Evolutionary conservation across 73 alveolate genomes (phyloP).

Genomic region (Effrenium voratum): DNA sequence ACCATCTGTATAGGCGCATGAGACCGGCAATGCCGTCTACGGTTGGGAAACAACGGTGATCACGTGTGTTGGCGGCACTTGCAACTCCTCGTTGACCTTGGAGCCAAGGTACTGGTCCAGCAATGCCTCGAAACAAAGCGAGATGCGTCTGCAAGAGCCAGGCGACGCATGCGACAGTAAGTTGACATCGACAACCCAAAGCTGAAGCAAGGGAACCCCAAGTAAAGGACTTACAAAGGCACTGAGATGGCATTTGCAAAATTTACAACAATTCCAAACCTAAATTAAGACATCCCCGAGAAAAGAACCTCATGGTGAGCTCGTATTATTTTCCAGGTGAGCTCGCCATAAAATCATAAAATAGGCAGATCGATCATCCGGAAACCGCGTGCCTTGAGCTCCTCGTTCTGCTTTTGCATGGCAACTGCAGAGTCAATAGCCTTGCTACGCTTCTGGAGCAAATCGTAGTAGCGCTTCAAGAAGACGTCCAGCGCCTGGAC

Average conservation of each 20-base stretch:
- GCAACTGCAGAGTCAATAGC: slow-evolving; percentile 89
- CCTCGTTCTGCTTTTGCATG: slow-evolving; percentile 94
- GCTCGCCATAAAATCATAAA: neutral
- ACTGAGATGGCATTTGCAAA: neutral
- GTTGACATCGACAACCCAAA: too few relatives aligned
- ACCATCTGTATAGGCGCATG: too few relatives aligned
- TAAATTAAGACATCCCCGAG: neutral
- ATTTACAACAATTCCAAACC: neutral
- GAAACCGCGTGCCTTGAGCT: slow-evolving; percentile 41
- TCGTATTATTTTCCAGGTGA: too few relatives aligned
- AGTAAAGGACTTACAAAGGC: neutral
- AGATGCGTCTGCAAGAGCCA: too few relatives aligned
- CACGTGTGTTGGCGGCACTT: slow-evolving; percentile 93
- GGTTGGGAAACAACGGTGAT: slow-evolving; percentile 85
- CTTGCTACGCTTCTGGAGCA: slow-evolving; percentile 84
- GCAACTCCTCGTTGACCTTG: slow-evolving; percentile 92
- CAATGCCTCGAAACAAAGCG: too few relatives aligned
- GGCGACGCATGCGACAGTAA: too few relatives aligned
- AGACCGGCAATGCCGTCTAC: neutral
- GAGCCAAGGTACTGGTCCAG: slow-evolving; percentile 85
- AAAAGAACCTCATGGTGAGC: neutral
- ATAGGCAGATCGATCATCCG: neutral
- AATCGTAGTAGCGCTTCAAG: slow-evolving; percentile 92
- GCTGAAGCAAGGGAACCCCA: too few relatives aligned
- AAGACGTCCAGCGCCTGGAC: slow-evolving; percentile 84